A percentile compares a stretch with the other conserved stretches of the same genome.
Conservation (phyloP, 2,329 filamentous ascomycete genomes). For the Clonostachys rhizophaga region DNA sequence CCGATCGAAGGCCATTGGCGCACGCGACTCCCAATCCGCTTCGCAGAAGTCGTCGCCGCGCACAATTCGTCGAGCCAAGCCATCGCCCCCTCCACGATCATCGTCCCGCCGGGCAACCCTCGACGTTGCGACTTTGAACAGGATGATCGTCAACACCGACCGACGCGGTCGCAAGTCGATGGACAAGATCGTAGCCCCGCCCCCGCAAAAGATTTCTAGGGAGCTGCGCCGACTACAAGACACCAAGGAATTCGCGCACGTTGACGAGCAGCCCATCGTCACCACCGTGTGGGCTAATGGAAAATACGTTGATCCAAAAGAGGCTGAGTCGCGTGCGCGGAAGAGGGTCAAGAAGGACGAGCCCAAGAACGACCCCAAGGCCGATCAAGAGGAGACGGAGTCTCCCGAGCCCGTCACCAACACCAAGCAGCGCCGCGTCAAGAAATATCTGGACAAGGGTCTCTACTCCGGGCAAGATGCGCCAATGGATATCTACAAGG, state of each 20-base stretch:
- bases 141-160: conserved; percentile 32
- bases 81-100: conserved; percentile 15
- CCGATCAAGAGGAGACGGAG: conserved; percentile 16
- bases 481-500: conserved; percentile 39
- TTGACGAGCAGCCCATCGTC: conserved; percentile 52
- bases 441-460: conserved; percentile 78
- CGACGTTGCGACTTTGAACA: background rate
- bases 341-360: conserved; percentile 20
- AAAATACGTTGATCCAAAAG: conserved; percentile 49
- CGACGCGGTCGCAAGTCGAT: conserved; percentile 56
- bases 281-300: conserved; percentile 62
- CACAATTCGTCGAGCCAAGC: background rate
- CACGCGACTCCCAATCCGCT: background rate
- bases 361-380: conserved; percentile 13
- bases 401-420: conserved; percentile 31
- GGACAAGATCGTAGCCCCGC: conserved; percentile 29
- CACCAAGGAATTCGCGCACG: conserved; percentile 56
- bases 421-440: conserved; percentile 44
- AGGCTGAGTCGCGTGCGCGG: conserved; percentile 7
- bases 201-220: conserved; percentile 36
- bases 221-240: conserved; percentile 57
- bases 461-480: conserved; percentile 79
- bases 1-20: background rate
- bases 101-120: background rate
- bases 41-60: background rate